Base-by-base conservation (phyloP, 805 yeast species). In the Candida stauntonica region DNA sequence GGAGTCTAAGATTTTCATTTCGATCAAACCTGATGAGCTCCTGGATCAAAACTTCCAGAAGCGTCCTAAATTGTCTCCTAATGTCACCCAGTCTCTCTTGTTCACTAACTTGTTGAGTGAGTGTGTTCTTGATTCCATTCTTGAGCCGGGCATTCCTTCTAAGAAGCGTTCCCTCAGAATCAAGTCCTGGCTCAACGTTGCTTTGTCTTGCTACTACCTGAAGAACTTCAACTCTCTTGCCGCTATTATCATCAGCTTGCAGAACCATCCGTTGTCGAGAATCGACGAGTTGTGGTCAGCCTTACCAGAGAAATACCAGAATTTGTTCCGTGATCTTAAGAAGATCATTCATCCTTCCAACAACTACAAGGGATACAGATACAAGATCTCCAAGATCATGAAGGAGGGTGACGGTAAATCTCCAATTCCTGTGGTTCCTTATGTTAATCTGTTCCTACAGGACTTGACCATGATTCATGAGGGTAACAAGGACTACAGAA, bases 381-480 rank as follows among this genome's bases (percentile, higher is more conserved):
- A 66, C 29, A 81, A 81, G 50, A 54, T 85, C 37, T 68, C 71
- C 38, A 75, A 75, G 50, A 72, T 81, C 37, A 61, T 80, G 44
- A 66, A 66, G 45, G 51, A 60, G 44, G 51, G 61, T 62, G 56
- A 72, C 64, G 41, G 38, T 1, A 64, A 61, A 39, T 51, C 63
- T 2, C 35, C 57, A 3, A 64, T 78, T 16, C 87, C 89, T 0
- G 72, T 77, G 16, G 89, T 85, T 26, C 95, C 95, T 14, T 85
- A 83, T 55, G 70, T 84, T 41, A 79, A 83, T 32, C 62, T 85
- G 38, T 84, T 81, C 57, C 63, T 85, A 31, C 93, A 82, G 60
- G 95, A 85, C 60, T 66, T 85, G 51, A 83, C 89, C 0, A 83
- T 84, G 62, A 77, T 83, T n/a, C 73, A 79, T 36, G 94, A 85